Conservation (phyloP, 805 yeast species). For the Wickerhamomyces sydowiorum region DNA sequence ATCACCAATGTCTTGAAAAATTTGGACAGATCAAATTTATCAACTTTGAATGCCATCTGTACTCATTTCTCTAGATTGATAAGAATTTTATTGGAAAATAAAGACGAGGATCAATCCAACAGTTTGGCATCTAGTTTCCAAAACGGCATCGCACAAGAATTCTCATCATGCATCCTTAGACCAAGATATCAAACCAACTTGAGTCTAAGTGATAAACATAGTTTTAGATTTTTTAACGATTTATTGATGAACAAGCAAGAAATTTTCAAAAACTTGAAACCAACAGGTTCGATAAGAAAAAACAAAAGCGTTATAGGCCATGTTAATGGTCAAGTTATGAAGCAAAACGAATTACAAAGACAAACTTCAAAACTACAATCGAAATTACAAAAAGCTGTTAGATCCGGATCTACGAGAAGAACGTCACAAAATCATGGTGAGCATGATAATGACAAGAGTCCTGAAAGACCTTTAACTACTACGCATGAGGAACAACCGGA, state of each 20-base stretch:
- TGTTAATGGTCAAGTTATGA: not conserved
- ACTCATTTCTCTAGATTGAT: constrained; percentile 69
- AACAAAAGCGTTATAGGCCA: not conserved
- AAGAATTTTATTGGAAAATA: constrained; percentile 41
- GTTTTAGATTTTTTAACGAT: constrained; percentile 54
- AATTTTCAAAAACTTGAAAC: constrained; percentile 60
- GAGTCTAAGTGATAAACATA: constrained; percentile 54
- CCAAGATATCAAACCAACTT: constrained; percentile 40
- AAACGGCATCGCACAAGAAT: constrained; percentile 53
- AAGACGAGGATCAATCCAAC: constrained; percentile 29
- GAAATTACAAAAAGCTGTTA: constrained; percentile 21
- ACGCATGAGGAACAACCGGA: constrained; percentile 1
- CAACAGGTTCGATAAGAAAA: constrained; percentile 14
- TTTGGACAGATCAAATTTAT: constrained; percentile 64
- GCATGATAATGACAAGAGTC: not conserved
- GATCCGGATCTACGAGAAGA: constrained; percentile 8
- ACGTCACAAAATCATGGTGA: constrained; percentile 1
- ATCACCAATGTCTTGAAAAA: constrained; percentile 61
- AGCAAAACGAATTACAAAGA: constrained; percentile 6
- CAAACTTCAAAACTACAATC: constrained; percentile 19
- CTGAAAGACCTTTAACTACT: not conserved
- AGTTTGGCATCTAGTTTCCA: constrained; percentile 25
- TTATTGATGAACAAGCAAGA: constrained; percentile 51
- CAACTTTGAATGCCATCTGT: constrained; percentile 74
- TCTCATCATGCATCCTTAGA: constrained; percentile 56